Evolutionary conservation across 306 rosid genomes (phyloP).

Genomic region (Acacia crassicarpa): DNA sequence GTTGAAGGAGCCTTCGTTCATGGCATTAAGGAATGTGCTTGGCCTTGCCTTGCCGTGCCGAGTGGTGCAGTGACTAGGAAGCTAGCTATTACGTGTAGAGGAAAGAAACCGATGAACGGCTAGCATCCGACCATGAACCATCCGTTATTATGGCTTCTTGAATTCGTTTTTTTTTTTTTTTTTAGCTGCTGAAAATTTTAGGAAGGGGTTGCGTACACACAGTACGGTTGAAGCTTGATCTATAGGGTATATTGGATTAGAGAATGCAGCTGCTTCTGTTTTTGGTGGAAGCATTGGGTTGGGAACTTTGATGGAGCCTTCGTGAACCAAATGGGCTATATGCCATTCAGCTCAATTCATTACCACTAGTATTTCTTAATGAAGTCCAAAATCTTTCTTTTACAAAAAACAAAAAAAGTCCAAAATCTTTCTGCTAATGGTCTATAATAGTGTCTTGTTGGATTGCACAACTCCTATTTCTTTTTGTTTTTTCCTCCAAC

Average conservation of each 20-base stretch:
- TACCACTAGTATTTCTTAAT: not conserved
- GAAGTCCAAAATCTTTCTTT: not conserved
- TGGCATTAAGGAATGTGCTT: conserved; percentile 19
- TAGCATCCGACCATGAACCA: not conserved
- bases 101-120: conserved; percentile 1
- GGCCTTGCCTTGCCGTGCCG: not conserved
- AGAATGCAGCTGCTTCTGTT: too few relatives aligned
- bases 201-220: too few relatives aligned
- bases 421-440: too few relatives aligned
- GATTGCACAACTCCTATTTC: not conserved
- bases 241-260: too few relatives aligned
- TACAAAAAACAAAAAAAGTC: too few relatives aligned
- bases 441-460: not conserved
- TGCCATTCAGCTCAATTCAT: not conserved
- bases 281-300: not conserved
- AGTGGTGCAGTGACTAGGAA: not conserved
- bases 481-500: not conserved
- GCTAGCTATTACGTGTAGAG: not conserved
- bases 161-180: too few relatives aligned
- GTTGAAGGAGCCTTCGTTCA: not conserved
- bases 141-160: not conserved
- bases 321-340: not conserved
- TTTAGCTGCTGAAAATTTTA: too few relatives aligned
- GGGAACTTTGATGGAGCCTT: not conserved
- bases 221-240: too few relatives aligned